Evolutionary conservation across 352 stramenopile genomes (phyloP), one percentile per base, ranked within the genome.

Genomic region (Phytopythium sindhum): DNA sequence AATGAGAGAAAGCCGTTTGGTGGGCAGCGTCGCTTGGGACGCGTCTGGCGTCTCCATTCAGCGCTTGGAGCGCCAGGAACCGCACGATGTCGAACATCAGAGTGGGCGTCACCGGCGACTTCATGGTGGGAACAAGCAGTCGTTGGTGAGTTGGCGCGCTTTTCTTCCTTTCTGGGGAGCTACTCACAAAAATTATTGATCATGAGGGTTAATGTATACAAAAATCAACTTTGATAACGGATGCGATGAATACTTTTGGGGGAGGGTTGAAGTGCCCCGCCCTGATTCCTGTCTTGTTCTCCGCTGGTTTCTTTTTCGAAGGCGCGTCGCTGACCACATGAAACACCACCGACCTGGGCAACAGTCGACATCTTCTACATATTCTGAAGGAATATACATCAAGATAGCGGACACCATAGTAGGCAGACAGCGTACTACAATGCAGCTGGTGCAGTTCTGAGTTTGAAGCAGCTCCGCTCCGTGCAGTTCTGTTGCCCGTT

Each of bases 261-360:
- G n/a, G 4, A 2, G n/a, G 12, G 45, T 52, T 52, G 45, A 52
- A 52, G 15, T 31, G 42, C 10, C 15, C 14, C 12, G 10, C 15
- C 10, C 45, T 52, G 45, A 26, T 45, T 45, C 39, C 1, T 45
- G 39, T 4, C 33, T 6, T 39, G 33, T 39, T 39, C 33, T 39
- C 14, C n/a, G 42, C 45, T 31, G 45, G 45, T 52, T 55, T 55
- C 17, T 24, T 55, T 55, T 39, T 55, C 26, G 48, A 55, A 55
- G 8, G 47, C 17, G 48, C 14, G 48, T 4, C 4, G 17, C 48
- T 55, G 48, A 39, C 48, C 48, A 39, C 48, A 24, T n/a, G 48
- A 24, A 23, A 5, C 48, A 17, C 7, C 48, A 6, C 15, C 17
- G 48, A 55, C 48, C 48, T 37, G 48, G 48, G 48, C 48, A 39